These are phyloP conservation scores for Flaveria robusta DNA, from an alignment of 129 eudicot genomes.

Conservation along the genomic window DNA sequence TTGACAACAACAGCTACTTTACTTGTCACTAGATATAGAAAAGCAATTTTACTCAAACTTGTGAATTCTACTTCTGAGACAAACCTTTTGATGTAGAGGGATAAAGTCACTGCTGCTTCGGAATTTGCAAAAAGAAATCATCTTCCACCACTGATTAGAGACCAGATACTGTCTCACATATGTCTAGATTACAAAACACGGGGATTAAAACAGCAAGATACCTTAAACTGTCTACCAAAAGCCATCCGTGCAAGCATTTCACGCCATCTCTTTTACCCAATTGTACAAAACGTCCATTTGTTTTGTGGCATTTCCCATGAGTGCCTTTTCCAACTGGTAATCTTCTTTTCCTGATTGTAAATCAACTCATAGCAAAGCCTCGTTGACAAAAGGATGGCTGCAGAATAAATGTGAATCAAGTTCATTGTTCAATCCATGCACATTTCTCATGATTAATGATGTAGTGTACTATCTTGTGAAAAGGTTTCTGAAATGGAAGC, in stretches of 20 bases:
- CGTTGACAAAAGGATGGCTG: constrained; percentile 2
- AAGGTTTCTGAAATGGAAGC: constrained; percentile 96
- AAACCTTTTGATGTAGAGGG: constrained; percentile 61
- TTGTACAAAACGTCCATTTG: constrained; percentile 72
- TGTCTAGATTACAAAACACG: constrained; percentile 82
- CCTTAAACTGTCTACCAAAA: constrained; percentile 69
- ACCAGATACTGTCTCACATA: constrained; percentile 76
- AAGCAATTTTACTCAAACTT: constrained; percentile 22
- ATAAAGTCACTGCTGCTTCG: constrained; percentile 61
- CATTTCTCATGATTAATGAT: constrained; percentile 25
- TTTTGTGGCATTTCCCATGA: constrained; percentile 80
- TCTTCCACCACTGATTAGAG: constrained; percentile 61
- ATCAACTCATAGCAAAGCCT: constrained; percentile 1
- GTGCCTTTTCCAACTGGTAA: constrained; percentile 89
- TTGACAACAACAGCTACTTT: constrained; percentile 7
- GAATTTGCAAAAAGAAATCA: constrained; percentile 75
- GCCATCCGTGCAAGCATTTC: constrained; percentile 86
- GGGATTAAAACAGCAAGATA: constrained; percentile 75
- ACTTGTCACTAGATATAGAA: background rate
- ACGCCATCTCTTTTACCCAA: constrained; percentile 66
- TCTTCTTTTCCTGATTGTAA: constrained; percentile 19
- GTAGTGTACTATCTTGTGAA: constrained; percentile 18
- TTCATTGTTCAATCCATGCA: background rate
- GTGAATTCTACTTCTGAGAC: constrained; percentile 33
- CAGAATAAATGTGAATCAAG: background rate